Evolutionary conservation across 2,329 filamentous ascomycete genomes (phyloP).

Genomic region (Cladosporium sp.): DNA sequence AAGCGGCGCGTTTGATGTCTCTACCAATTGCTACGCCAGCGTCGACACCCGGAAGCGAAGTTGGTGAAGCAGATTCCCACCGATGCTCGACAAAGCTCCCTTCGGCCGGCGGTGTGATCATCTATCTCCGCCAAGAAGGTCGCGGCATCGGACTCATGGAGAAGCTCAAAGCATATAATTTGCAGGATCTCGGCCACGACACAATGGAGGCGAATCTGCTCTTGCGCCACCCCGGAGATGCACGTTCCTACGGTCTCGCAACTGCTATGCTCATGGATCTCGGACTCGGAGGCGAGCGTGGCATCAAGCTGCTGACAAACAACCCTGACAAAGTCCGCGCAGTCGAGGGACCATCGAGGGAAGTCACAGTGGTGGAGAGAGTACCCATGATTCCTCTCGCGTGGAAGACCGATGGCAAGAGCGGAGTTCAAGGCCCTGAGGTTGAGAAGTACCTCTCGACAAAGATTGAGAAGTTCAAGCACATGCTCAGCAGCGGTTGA

Average conservation of each 20-base stretch:
- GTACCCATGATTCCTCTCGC: conserved; percentile 95
- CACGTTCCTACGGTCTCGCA: conserved; percentile 90
- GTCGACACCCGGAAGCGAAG: conserved; percentile 31
- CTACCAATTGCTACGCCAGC: conserved; percentile 31
- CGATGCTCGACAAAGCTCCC: conserved; percentile 27
- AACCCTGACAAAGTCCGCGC: conserved; percentile 96
- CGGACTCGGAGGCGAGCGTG: conserved; percentile 65
- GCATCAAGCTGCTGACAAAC: conserved; percentile 85
- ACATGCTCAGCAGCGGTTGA: conserved; percentile 42
- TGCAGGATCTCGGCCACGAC: conserved; percentile 95
- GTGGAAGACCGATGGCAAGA: conserved; percentile 76
- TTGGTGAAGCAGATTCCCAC: conserved; percentile 20
- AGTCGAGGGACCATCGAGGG: conserved; percentile 85
- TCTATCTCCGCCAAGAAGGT: conserved; percentile 94
- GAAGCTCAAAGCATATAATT: conserved; percentile 96
- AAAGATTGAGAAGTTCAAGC: conserved; percentile 65
- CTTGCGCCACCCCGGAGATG: conserved; percentile 88
- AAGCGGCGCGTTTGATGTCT: conserved; percentile 89
- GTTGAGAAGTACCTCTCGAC: conserved; percentile 93
- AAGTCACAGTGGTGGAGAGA: conserved; percentile 83
- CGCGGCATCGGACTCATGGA: conserved; percentile 91
- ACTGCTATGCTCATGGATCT: conserved; percentile 92
- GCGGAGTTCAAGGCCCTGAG: conserved; percentile 82
- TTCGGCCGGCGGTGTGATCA: conserved; percentile 78
- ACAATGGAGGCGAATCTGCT: conserved; percentile 95